Evolutionary conservation across 2,329 filamentous ascomycete genomes (phyloP).

Genomic region (Colletotrichum melonis): DNA sequence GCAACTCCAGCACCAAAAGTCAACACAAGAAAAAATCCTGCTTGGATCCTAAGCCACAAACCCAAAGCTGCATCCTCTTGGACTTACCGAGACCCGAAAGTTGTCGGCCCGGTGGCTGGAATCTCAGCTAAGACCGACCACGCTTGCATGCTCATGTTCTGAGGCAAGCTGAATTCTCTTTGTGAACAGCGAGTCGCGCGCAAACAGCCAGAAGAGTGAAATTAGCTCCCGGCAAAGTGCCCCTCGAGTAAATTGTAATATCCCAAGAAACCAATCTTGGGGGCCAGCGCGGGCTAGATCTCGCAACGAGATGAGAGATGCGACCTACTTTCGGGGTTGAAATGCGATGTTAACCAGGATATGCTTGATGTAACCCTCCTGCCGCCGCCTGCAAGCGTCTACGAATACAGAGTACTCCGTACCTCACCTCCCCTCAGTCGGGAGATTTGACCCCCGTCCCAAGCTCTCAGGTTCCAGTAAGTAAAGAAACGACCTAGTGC

Average conservation of each 20-base stretch:
- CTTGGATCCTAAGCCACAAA: constrained; percentile 3
- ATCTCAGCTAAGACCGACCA: background rate
- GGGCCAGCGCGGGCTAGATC: background rate
- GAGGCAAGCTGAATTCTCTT: background rate
- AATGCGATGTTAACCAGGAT: background rate
- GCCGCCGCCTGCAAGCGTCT: background rate
- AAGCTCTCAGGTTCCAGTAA: background rate
- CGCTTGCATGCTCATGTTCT: background rate
- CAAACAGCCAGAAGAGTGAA: background rate
- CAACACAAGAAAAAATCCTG: background rate
- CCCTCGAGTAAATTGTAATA: background rate
- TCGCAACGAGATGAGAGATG: background rate
- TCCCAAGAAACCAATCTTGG: background rate
- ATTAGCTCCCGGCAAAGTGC: background rate
- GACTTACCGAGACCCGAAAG: background rate
- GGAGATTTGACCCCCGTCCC: background rate
- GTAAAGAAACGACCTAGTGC: background rate
- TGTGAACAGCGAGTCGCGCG: background rate
- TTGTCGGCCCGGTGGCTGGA: background rate
- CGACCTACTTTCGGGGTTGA: background rate
- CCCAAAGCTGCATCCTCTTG: background rate
- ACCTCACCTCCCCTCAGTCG: background rate
- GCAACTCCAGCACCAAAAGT: background rate
- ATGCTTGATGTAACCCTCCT: background rate
- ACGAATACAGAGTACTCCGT: too few species aligned